Evolutionary conservation across 2,329 filamentous ascomycete genomes (phyloP).

Genomic region (Chrysoporthe austroafricana): DNA sequence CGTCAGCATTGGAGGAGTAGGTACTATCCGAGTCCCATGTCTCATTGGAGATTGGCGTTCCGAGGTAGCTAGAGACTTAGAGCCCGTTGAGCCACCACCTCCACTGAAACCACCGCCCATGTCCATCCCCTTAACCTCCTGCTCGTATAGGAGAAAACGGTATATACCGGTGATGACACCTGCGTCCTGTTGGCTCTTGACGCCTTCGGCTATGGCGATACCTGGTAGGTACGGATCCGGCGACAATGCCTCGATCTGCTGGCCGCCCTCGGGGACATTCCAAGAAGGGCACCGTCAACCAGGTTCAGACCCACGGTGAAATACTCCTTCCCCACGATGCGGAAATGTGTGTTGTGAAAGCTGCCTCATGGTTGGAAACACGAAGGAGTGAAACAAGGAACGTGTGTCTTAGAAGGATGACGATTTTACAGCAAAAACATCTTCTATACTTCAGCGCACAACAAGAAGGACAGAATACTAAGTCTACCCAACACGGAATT

Average conservation of each 20-base stretch:
- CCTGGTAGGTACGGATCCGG: neutral
- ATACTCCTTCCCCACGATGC: constrained; percentile 29
- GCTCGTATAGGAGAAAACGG: constrained; percentile 60
- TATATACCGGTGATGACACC: neutral
- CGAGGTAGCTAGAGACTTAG: too few relatives aligned
- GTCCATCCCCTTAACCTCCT: constrained; percentile 41
- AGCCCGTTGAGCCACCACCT: neutral
- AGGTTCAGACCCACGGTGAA: constrained; percentile 12
- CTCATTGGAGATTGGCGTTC: too few relatives aligned
- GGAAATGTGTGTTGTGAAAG: constrained; percentile 28
- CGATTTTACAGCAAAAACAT: neutral
- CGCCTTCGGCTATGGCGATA: neutral
- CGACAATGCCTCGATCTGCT: neutral
- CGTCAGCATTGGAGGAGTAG: too few relatives aligned
- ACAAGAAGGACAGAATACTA: too few relatives aligned
- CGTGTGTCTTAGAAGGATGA: neutral
- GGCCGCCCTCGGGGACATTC: neutral
- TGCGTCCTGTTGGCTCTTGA: neutral
- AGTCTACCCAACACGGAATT: neutral
- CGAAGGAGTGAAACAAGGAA: neutral
- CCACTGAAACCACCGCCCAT: neutral
- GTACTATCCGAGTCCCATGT: too few relatives aligned
- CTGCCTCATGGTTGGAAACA: neutral
- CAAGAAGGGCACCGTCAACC: neutral
- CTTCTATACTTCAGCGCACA: too few relatives aligned